Base-by-base conservation (phyloP, 345 rosid genomes). In the Citrus trifoliata region DNA sequence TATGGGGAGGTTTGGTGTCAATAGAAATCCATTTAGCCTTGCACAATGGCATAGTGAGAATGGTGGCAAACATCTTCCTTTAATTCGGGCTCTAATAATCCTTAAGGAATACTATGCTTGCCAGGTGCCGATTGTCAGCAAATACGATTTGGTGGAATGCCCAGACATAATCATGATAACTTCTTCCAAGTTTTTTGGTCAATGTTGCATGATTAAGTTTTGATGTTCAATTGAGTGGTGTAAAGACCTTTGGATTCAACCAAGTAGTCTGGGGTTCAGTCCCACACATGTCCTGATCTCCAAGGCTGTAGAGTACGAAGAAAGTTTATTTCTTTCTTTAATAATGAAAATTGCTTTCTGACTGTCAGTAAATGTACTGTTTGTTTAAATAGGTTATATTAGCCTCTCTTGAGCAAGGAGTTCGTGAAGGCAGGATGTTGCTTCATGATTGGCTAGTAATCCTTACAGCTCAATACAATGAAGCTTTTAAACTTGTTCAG, bases 361-460 rank as follows among this genome's bases (percentile, higher is more conserved):
- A 80, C 55, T 27, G 4, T 63, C 69, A 16, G 59, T 68, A 25
- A 55, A 2, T 58, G 42, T 14, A 2, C 5, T 78, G 32, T 78
- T 70, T 63, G 25, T 51, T 51, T 73, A 38, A 74, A 58, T 53
- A 94, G 97, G 97, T 94, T 65, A 94, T 94, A 88, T 84, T 88
- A 84, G 97, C 94, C 70, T 94, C 98, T 73, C 78, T 96, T 82
- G 98, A 90, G 77, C 89, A 94, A 83, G 97, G 99, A 83, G 93
- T 96, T 78, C 88, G 97, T 83, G 98, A 94, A 87, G 98, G 97
- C 37, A 92, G 99, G 82, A 89, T 89, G 78, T 84, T 96, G 81
- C 95, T 94, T 80, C 94, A 90, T 77, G 99, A 96, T 87, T 96
- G 99, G 99, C 98, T 94, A 58, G 95, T 96, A 53, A 93, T 96